Evolutionary conservation across 139 green algal species (phyloP).

Genomic region (Gonium pectorale): DNA sequence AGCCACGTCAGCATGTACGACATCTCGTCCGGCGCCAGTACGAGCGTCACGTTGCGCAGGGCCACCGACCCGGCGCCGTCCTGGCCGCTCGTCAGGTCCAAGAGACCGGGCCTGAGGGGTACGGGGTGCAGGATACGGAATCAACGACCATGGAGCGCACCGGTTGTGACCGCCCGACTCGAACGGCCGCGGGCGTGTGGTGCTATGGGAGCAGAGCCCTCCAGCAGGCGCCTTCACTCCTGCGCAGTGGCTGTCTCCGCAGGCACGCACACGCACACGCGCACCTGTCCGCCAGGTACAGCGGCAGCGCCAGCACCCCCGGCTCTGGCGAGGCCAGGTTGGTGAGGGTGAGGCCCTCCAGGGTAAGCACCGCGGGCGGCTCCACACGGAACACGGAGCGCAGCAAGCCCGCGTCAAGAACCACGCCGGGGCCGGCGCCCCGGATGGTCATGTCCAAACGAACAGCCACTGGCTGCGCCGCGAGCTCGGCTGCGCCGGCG

Average conservation of each 20-base stretch:
- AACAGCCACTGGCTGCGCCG: too few relatives aligned
- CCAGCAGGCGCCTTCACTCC: neutral
- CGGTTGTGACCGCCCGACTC: too few relatives aligned
- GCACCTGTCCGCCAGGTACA: conserved; percentile 5
- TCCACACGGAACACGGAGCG: neutral
- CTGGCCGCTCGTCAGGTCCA: neutral
- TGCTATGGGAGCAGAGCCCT: too few relatives aligned
- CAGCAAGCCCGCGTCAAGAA: conserved; percentile 1
- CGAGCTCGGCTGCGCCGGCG: too few relatives aligned
- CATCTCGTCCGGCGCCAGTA: conserved; percentile 19
- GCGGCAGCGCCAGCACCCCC: conserved; percentile 8
- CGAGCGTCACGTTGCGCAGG: conserved; percentile 1
- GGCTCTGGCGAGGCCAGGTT: conserved; percentile 16
- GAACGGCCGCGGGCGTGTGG: too few relatives aligned
- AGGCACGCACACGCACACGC: neutral
- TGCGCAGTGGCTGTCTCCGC: neutral
- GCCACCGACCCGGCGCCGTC: neutral
- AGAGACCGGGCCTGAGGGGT: too few relatives aligned
- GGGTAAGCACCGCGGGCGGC: neutral
- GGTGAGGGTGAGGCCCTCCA: conserved; percentile 5
- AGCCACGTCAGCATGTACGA: conserved; percentile 21
- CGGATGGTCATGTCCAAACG: too few relatives aligned
- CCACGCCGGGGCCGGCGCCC: neutral
- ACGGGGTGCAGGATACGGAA: too few relatives aligned
- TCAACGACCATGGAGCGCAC: too few relatives aligned